Base-by-base conservation (phyloP, 768 basidiomycete genomes). In the Flagelloscypha sp. region DNA sequence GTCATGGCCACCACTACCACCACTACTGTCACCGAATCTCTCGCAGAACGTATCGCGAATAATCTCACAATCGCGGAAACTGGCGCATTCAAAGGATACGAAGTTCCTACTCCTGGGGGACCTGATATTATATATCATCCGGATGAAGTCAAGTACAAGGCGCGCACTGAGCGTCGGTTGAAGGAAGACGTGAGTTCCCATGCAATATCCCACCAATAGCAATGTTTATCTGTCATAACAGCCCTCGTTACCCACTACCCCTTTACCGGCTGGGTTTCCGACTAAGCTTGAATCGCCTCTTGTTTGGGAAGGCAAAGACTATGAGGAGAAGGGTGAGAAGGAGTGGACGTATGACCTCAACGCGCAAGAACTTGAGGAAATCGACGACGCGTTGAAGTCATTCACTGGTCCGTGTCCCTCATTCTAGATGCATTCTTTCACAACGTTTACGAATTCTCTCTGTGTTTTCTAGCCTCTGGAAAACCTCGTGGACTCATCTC, bases 281-380 rank as follows among this genome's bases (percentile, higher is more conserved):
- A 37, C 38, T 24, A 57, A 54, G 29, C 34, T 63, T 8, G 45
- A 56, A 6, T 61, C 59, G 1, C 57, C 61, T 1, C 48, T 65
- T 7, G 65, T 64, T 13, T 67, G 65, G 65, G 61, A 67, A 48
- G 62, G 65, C 3, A 59, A 57, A 16, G 63, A 67, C 37, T 67
- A 58, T 57, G 19, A 31, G 30, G 30, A 31, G 9, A 54, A 52
- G 17, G 52, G 54, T 27, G 61, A 64, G 35, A 54, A 54, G 22
- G 53, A 64, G 40, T 66, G 63, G 62, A 63, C 62, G 4, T 62
- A 58, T 39, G 48, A 55, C 1, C 50, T 66, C 10, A 54, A 41
- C 12, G 17, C 41, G 1, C 46, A 39, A 5, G 51, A 65, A 20
- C 45, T 66, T 12, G 45, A 53, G 22, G 65, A 66, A 43, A 62